Percentiles rank a stretch among this genome's conserved stretches.
phyloP scores from a whole-genome alignment of 176 grass and related monocot species.

The Sorghum bicolor region Sorghum_bicolor_NCBIv3 NC_012870.2:71614001-71614500 shows the following conservation, averaged over 20 bases:
- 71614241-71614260: constrained; percentile 47
- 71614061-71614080: not conserved
- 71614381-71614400: constrained; percentile 63
- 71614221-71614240: constrained; percentile 26
- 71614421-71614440: constrained; percentile 43
- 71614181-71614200: constrained; percentile 20
- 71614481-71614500: constrained; percentile 46
- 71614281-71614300: constrained; percentile 59
- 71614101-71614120: constrained; percentile 22
- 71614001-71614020: not conserved
- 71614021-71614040: not conserved
- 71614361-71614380: constrained; percentile 51
- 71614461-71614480: constrained; percentile 43
- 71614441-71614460: constrained; percentile 30
- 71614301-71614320: constrained; percentile 45
- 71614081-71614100: not conserved
- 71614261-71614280: constrained; percentile 88
- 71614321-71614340: constrained; percentile 50
- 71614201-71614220: not conserved
- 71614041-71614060: too few relatives aligned
- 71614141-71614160: not conserved
- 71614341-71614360: constrained; percentile 75
- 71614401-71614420: constrained; percentile 63
- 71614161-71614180: not conserved
- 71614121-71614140: constrained; percentile 2